Evolutionary conservation across 305 asterid species (phyloP).

Genomic region (Striga hermonthica): DNA sequence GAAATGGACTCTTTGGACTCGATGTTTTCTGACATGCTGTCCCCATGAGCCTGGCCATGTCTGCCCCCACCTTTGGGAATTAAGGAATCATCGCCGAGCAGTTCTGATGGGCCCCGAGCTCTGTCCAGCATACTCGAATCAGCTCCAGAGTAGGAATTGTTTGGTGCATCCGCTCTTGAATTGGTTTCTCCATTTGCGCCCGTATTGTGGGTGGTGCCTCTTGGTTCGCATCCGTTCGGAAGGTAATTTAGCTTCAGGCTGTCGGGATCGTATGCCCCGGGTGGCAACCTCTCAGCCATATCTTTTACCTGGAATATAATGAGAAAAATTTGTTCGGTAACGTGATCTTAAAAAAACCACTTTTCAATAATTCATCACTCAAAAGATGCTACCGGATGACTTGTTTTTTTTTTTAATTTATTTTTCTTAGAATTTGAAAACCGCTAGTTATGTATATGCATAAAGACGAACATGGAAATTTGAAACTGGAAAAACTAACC

Average conservation of each 20-base stretch:
- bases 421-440: no score
- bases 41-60: conserved; percentile 37
- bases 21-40: conserved; percentile 46
- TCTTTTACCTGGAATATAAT: conserved; percentile 69
- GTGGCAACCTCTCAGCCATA: conserved; percentile 92
- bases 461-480: conserved; percentile 15
- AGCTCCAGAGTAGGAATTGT: conserved; percentile 38
- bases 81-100: conserved; percentile 30
- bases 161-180: conserved; percentile 45
- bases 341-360: no score
- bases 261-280: conserved; percentile 76
- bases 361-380: no score
- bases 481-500: conserved; percentile 39
- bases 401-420: no score
- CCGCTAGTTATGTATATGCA: background rate
- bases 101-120: conserved; percentile 31
- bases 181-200: conserved; percentile 54
- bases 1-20: conserved; percentile 43
- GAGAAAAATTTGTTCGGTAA: conserved; percentile 27
- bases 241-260: conserved; percentile 61
- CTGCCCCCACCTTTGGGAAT: conserved; percentile 44
- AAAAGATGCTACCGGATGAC: no score
- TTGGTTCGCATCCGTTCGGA: conserved; percentile 68
- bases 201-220: conserved; percentile 39
- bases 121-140: conserved; percentile 42